Base-by-base conservation (phyloP, 2,329 filamentous ascomycete species). In the Neonectria coccinea region DNA sequence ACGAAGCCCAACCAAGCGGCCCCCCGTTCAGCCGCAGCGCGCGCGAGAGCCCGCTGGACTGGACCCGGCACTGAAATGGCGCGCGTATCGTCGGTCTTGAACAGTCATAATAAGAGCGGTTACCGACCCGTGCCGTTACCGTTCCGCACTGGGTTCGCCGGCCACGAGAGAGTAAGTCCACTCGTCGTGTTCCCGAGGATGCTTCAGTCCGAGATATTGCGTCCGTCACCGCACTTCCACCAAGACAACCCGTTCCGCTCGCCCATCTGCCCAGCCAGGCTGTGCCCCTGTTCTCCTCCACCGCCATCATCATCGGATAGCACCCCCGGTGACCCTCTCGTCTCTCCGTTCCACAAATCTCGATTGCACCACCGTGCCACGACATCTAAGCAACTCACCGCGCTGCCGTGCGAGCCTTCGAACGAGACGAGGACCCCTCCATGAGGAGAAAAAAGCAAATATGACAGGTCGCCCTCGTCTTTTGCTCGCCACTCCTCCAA, bases 361-460 rank as follows among this genome's bases (percentile, higher is more conserved):
- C 70, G 71, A 73, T 73, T 74, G 71, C 64, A 54, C 59, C 52
- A 74, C 71, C 56, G 55, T 69, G 31, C 33, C 62, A 73, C 70
- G 16, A 22, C 70, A 73, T 64, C 47, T 12, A 51, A 44, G 54
- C 39, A 50, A 39, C 52, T 51, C 56, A 47, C 42, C 59, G 14
- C 44, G n/a, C 51, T 27, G 18, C 16, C 48, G 41, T 48, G 36
- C 41, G 29, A 51, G 42, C 44, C 33, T 56, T 48, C 41, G 29
- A 27, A 47, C 42, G 12, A 51, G 48, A 54, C 18, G 39, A 51
- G 57, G 57, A 41, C 42, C 51, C 44, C 39, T 51, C 9, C 12
- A 16, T 25, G 14, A 20, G 27, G 31, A 60, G 5, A 50, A 48
- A 47, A 50, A 53, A 53, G 39, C 39, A 62, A 64, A 61, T 29